A percentile compares a stretch with the other conserved stretches of the same genome.
Evolutionary conservation across 73 alveolate genomes (phyloP).

Genomic region (Paramecium sonneborni): DNA sequence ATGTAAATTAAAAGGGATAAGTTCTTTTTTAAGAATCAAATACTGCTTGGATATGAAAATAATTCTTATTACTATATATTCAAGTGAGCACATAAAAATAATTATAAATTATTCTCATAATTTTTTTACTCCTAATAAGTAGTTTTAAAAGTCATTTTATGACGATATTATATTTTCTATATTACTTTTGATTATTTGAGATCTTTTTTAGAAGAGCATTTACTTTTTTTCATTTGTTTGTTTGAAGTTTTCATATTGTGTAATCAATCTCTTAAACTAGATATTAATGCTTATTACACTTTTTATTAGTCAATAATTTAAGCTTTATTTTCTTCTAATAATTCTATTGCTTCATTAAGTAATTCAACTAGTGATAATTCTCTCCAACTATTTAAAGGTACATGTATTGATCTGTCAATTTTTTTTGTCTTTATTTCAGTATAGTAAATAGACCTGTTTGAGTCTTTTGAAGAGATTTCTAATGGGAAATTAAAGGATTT

Average conservation of each 20-base stretch:
- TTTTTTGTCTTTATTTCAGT: background rate
- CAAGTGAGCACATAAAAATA: background rate
- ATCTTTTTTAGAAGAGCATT: background rate
- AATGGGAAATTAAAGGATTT: background rate
- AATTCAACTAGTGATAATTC: background rate
- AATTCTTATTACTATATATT: background rate
- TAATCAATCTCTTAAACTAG: conserved; percentile 13
- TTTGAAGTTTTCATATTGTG: background rate
- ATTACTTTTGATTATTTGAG: background rate
- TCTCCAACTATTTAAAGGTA: conserved; percentile 40
- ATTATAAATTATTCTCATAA: background rate
- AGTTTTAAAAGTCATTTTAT: conserved; percentile 21
- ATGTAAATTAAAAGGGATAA: too few species aligned
- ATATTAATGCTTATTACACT: conserved; percentile 24
- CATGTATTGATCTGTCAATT: background rate
- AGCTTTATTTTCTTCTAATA: background rate
- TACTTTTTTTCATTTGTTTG: background rate
- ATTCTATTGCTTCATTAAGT: conserved; percentile 5
- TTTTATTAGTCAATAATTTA: background rate
- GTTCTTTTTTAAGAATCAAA: too few species aligned
- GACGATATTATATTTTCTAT: conserved; percentile 31
- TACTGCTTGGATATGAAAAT: background rate
- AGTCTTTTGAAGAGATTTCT: background rate
- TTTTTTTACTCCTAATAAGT: background rate
- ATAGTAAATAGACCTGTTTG: background rate